These are phyloP conservation scores for Fragaria iinumae DNA, from an alignment of 306 rosid species.

Conservation along the genomic window DNA sequence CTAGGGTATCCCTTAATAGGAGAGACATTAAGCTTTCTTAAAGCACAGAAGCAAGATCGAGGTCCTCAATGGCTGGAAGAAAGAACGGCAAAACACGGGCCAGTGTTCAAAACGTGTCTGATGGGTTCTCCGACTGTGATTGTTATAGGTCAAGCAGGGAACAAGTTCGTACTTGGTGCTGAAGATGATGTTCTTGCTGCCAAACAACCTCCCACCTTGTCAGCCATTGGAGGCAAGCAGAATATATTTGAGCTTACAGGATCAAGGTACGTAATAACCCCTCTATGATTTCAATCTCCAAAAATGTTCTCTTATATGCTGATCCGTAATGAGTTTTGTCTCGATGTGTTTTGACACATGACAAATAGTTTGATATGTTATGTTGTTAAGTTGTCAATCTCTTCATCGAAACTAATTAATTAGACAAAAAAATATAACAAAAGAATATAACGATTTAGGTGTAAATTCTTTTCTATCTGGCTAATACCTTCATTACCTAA, in stretches of 20 bases:
- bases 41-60: conserved; percentile 37
- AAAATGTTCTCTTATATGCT: neutral
- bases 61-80: conserved; percentile 49
- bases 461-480: neutral
- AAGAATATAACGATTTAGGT: neutral
- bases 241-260: conserved; percentile 42
- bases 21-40: conserved; percentile 47
- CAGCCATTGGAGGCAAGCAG: conserved; percentile 37
- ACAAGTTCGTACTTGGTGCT: conserved; percentile 44
- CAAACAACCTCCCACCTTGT: conserved; percentile 43
- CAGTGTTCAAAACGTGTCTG: conserved; percentile 47
- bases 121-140: conserved; percentile 52
- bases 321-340: too few species aligned
- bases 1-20: conserved; percentile 47
- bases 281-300: neutral
- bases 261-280: conserved; percentile 27
- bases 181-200: conserved; percentile 40
- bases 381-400: neutral
- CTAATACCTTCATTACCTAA: neutral
- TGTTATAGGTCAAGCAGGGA: conserved; percentile 41
- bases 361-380: too few species aligned
- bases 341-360: neutral
- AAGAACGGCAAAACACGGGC: conserved; percentile 39
- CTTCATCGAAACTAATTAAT: neutral
- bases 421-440: neutral